A percentile compares a stretch with the other conserved stretches of the same genome.
These are phyloP conservation scores for Diplodia corticola DNA, from an alignment of 2,329 filamentous ascomycete genomes.

Conservation along the genomic window DNA sequence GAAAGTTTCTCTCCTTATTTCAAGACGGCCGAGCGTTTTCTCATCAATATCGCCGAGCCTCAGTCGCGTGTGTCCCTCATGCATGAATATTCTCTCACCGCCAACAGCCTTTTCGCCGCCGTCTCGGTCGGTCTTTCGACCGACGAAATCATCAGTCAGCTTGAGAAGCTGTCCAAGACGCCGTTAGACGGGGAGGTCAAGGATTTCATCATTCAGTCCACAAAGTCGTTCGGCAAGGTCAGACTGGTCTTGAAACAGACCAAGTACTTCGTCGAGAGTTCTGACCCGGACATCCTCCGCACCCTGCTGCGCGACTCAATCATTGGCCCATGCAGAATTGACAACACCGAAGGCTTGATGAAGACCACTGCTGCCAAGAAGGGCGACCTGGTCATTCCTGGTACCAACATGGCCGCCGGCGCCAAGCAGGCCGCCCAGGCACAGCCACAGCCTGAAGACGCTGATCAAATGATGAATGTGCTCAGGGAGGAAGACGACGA, in stretches of 20 bases:
- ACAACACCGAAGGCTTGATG: slow-evolving; percentile 70
- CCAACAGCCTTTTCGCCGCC: slow-evolving; percentile 91
- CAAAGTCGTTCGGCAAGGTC: slow-evolving; percentile 90
- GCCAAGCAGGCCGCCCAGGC: slow-evolving; percentile 68
- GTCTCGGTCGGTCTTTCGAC: slow-evolving; percentile 91
- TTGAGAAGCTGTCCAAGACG: slow-evolving; percentile 88
- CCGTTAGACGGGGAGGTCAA: slow-evolving; percentile 78
- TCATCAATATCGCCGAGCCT: slow-evolving; percentile 94
- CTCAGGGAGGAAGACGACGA: slow-evolving; percentile 76
- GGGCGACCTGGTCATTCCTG: slow-evolving; percentile 85
- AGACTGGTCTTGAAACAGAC: slow-evolving; percentile 94
- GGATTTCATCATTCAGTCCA: slow-evolving; percentile 78
- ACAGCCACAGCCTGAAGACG: slow-evolving; percentile 40
- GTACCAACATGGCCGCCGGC: slow-evolving; percentile 89
- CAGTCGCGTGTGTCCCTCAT: slow-evolving; percentile 85
- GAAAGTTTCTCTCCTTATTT: slow-evolving; percentile 92
- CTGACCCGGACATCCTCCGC: slow-evolving; percentile 82
- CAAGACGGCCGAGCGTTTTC: slow-evolving; percentile 84
- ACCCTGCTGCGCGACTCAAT: slow-evolving; percentile 80
- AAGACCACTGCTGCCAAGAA: slow-evolving; percentile 83
- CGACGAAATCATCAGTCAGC: slow-evolving; percentile 82
- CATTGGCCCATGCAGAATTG: slow-evolving; percentile 77
- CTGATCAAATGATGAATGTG: slow-evolving; percentile 66
- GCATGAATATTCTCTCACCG: slow-evolving; percentile 90
- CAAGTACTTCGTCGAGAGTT: slow-evolving; percentile 90